A percentile compares a stretch with the other conserved stretches of the same genome.
Conservation (phyloP, 2,329 filamentous ascomycete genomes). For the Leptodontidium sp. region DNA sequence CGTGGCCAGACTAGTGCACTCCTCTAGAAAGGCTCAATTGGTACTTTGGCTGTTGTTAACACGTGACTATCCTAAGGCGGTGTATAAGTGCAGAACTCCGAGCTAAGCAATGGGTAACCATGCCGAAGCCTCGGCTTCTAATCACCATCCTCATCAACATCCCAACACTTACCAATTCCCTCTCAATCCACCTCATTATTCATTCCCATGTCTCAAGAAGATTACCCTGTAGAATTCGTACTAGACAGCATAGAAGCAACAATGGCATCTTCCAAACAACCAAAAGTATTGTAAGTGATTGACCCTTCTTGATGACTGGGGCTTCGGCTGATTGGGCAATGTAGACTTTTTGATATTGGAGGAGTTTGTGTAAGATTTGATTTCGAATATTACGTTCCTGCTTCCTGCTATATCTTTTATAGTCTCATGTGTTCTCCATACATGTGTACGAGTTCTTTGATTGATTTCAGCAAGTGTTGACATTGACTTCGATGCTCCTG, state of each 20-base stretch:
- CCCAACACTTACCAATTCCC: slow-evolving; percentile 6
- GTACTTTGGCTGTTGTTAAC: background rate
- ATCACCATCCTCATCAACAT: slow-evolving; percentile 16
- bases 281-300: slow-evolving; percentile 55
- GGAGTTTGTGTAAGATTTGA: slow-evolving; percentile 85
- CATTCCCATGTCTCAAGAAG: slow-evolving; percentile 43
- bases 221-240: slow-evolving; percentile 43
- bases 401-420: background rate
- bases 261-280: slow-evolving; percentile 57
- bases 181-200: slow-evolving; percentile 9
- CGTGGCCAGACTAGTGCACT: too few species aligned
- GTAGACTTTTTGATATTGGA: slow-evolving; percentile 86
- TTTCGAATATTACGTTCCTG: background rate
- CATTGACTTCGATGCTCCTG: background rate
- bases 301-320: background rate
- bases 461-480: background rate
- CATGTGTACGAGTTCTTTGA: background rate
- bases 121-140: slow-evolving; percentile 32
- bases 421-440: background rate
- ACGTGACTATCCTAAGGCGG: background rate
- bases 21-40: too few species aligned
- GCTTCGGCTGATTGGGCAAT: slow-evolving; percentile 23
- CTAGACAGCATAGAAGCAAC: slow-evolving; percentile 44
- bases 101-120: background rate
- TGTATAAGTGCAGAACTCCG: background rate